These are phyloP conservation scores for Quercus phellos DNA, from an alignment of 331 rosid genomes.

Conservation along the genomic window DNA sequence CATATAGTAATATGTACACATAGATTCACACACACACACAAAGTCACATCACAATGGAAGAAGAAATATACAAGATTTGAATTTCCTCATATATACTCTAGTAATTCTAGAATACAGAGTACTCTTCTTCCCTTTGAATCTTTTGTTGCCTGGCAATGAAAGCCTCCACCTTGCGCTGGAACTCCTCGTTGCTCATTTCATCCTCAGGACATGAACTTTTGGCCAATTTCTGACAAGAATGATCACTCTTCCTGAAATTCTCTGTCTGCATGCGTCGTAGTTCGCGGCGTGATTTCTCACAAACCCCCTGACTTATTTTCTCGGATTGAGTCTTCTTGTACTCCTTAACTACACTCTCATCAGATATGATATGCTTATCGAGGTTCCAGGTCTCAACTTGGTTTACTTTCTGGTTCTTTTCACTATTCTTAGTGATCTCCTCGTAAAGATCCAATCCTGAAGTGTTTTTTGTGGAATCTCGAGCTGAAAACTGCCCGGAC, in stretches of 20 bases:
- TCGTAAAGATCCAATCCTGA: constrained; percentile 40
- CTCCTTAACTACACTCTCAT: constrained; percentile 12
- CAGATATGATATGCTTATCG: constrained; percentile 14
- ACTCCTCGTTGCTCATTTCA: constrained; percentile 67
- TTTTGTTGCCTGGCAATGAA: constrained; percentile 82
- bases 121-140: constrained; percentile 51
- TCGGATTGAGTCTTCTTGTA: constrained; percentile 42
- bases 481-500: constrained; percentile 50
- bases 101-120: neutral
- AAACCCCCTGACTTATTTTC: constrained; percentile 8
- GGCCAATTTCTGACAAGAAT: neutral
- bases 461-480: constrained; percentile 20
- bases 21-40: neutral
- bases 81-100: neutral
- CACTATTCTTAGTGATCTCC: constrained; percentile 37
- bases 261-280: constrained; percentile 48
- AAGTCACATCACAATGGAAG: neutral
- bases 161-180: constrained; percentile 63
- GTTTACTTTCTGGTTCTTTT: constrained; percentile 23
- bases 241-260: constrained; percentile 15
- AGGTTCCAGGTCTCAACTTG: neutral
- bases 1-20: neutral
- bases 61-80: neutral
- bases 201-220: constrained; percentile 45
- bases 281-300: constrained; percentile 20